Conservation (phyloP, 768 basidiomycete genomes). For the Hypholoma fasciculare region DNA sequence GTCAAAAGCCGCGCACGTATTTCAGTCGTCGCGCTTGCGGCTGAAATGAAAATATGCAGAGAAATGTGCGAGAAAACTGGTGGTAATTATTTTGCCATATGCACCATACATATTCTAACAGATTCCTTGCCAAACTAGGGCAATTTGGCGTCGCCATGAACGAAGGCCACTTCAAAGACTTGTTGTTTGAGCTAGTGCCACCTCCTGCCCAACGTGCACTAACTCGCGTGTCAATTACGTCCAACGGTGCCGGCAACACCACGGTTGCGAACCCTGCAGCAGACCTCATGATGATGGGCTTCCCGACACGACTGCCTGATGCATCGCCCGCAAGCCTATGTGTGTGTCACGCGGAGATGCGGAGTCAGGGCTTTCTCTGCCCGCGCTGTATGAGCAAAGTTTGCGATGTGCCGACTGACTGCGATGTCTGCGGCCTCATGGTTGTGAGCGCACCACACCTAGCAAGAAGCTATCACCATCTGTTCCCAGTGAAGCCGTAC, state of each 20-base stretch:
- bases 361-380: conserved; percentile 92
- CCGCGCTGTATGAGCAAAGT: conserved; percentile 91
- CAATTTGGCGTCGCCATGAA: conserved; percentile 97
- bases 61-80: conserved; percentile 91
- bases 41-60: conserved; percentile 98
- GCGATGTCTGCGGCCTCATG: conserved; percentile 95
- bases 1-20: conserved; percentile 84
- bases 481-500: conserved; percentile 93
- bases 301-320: conserved; percentile 89
- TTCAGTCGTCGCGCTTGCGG: conserved; percentile 91
- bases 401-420: conserved; percentile 98
- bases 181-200: conserved; percentile 93
- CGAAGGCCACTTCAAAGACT: conserved; percentile 95
- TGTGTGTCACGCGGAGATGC: conserved; percentile 91
- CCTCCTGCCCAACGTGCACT: conserved; percentile 82
- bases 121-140: conserved; percentile 38
- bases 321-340: conserved; percentile 83
- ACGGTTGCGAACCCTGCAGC: conserved; percentile 59
- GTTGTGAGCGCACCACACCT: conserved; percentile 97
- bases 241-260: conserved; percentile 32
- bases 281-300: conserved; percentile 99
- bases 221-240: conserved; percentile 20
- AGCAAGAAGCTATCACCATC: conserved; percentile 91
- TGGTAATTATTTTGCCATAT: conserved; percentile 47
- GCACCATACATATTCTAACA: background rate